Percentiles rank a stretch among this genome's conserved stretches.
Evolutionary conservation across 768 basidiomycete genomes (phyloP).

Genomic region (Chalciporus piperatus): DNA sequence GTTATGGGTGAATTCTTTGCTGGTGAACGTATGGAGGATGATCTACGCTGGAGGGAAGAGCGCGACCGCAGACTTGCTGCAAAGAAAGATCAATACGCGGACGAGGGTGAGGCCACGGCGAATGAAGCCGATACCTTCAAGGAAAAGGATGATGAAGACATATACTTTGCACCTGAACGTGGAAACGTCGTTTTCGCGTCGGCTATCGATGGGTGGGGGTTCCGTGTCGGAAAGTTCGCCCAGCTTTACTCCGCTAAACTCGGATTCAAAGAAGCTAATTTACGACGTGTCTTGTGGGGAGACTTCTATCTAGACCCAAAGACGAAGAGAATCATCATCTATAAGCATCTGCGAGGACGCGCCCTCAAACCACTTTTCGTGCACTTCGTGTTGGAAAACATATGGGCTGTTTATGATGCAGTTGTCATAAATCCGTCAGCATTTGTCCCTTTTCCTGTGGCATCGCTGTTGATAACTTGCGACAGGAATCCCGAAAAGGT

Average conservation of each 20-base stretch:
- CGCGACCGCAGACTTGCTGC: slow-evolving; percentile 76
- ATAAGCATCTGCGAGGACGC: slow-evolving; percentile 86
- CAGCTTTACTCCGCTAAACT: slow-evolving; percentile 89
- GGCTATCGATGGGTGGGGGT: slow-evolving; percentile 97
- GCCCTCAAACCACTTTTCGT: slow-evolving; percentile 93
- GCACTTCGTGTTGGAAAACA: slow-evolving; percentile 94
- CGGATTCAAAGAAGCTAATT: slow-evolving; percentile 83
- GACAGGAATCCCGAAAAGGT: slow-evolving; percentile 86
- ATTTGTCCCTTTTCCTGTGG: background rate
- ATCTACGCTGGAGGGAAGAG: slow-evolving; percentile 90
- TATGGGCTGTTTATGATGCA: slow-evolving; percentile 96
- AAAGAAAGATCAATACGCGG: slow-evolving; percentile 69
- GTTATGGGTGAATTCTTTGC: slow-evolving; percentile 98
- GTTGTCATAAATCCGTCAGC: slow-evolving; percentile 87
- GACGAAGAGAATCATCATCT: slow-evolving; percentile 86
- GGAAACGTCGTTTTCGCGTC: slow-evolving; percentile 97
- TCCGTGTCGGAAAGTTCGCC: slow-evolving; percentile 90
- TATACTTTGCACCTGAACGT: slow-evolving; percentile 93
- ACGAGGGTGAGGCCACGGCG: slow-evolving; percentile 57
- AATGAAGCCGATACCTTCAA: slow-evolving; percentile 72
- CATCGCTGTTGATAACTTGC: slow-evolving; percentile 11
- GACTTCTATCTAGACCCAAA: slow-evolving; percentile 97
- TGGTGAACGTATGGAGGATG: slow-evolving; percentile 94
- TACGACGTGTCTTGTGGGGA: slow-evolving; percentile 91
- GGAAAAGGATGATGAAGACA: slow-evolving; percentile 96